phyloP scores from a whole-genome alignment of 2,329 filamentous ascomycete species.

The Colletotrichum cuscutae region DNA sequence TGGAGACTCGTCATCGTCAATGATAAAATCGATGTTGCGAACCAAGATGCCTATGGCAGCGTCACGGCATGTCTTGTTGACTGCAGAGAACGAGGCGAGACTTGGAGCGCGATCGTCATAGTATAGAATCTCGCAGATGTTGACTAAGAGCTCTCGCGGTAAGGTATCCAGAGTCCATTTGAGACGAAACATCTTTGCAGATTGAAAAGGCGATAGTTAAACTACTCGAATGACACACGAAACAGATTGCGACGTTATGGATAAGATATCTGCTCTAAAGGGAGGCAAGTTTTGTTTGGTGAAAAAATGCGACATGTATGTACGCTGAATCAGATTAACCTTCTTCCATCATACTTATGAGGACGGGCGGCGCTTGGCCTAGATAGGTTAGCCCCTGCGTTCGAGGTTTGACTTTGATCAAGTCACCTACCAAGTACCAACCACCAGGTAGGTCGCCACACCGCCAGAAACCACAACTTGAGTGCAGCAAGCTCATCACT shows the following conservation, averaged over 20 bases:
- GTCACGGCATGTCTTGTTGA: background rate
- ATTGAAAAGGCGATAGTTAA: background rate
- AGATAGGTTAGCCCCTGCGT: background rate
- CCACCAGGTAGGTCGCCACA: background rate
- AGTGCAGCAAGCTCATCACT: background rate
- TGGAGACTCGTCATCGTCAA: too few species aligned
- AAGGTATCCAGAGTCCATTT: background rate
- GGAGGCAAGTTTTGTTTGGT: background rate
- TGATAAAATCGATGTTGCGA: background rate
- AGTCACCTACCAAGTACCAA: background rate
- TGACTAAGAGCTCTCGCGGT: background rate
- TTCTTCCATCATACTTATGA: background rate
- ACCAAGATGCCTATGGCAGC: background rate
- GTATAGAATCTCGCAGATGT: background rate
- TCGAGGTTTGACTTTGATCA: background rate
- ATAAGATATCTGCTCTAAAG: background rate
- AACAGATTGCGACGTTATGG: background rate
- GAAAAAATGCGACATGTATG: background rate
- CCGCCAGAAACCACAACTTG: background rate
- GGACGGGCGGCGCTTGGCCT: background rate
- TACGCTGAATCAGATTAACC: background rate
- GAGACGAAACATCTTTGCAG: background rate
- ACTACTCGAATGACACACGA: background rate
- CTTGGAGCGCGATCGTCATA: background rate
- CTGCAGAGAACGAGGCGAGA: background rate